phyloP scores from a whole-genome alignment of 768 basidiomycete species.

The Termitomyces sp. region DNA sequence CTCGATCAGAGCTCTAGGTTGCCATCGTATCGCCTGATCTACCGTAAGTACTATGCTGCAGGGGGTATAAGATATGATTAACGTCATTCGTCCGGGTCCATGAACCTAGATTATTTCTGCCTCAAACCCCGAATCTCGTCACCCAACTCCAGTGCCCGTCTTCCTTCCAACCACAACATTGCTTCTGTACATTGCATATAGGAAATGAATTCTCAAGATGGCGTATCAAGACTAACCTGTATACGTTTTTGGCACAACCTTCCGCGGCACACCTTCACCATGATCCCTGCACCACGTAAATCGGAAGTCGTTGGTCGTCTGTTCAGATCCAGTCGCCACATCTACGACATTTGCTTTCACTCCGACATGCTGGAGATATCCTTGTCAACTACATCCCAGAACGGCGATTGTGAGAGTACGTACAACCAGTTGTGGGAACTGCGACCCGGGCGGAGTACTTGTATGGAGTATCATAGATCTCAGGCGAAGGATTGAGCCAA shows the following conservation, averaged over 20 bases:
- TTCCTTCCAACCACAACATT: conserved; percentile 83
- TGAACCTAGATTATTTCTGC: conserved; percentile 2
- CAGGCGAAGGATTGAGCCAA: conserved; percentile 76
- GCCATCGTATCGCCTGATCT: no score
- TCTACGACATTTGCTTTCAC: conserved; percentile 73
- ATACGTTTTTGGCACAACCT: conserved; percentile 68
- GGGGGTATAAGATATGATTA: no score
- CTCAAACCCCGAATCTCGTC: conserved; percentile 47
- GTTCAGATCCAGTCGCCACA: conserved; percentile 57
- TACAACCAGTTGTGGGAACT: conserved; percentile 56
- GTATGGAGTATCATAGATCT: conserved; percentile 66
- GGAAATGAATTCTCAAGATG: not conserved
- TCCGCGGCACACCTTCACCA: conserved; percentile 30
- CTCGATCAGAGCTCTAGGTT: no score
- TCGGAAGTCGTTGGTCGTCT: conserved; percentile 71
- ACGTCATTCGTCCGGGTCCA: no score
- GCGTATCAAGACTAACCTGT: conserved; percentile 41
- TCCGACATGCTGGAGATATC: conserved; percentile 52
- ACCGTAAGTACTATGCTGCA: no score
- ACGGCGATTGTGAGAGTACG: conserved; percentile 20
- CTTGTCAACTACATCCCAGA: not conserved
- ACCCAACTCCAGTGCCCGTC: conserved; percentile 66
- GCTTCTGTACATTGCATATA: conserved; percentile 48
- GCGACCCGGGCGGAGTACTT: conserved; percentile 31
- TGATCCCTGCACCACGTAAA: conserved; percentile 64